These are phyloP conservation scores for Cutaneotrichosporon sp. DNA, from an alignment of 1,284 basidiomycete species.

Conservation along the genomic window DNA sequence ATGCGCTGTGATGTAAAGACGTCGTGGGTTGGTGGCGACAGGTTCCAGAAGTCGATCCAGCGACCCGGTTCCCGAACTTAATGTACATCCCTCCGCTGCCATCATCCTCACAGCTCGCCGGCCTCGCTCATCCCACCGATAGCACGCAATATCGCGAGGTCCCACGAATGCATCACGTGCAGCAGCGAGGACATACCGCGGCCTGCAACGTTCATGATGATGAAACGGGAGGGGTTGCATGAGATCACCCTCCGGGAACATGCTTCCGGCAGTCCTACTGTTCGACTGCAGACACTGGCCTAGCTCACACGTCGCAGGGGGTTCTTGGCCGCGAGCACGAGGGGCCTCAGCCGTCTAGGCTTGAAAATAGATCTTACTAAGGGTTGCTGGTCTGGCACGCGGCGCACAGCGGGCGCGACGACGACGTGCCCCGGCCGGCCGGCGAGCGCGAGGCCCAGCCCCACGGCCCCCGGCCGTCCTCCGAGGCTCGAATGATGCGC, in stretches of 20 bases:
- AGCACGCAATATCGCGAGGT: constrained; percentile 4
- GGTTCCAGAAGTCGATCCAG: too few species aligned
- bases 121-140: neutral
- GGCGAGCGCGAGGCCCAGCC: neutral
- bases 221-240: neutral
- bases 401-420: too few species aligned
- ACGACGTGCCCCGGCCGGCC: neutral
- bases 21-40: neutral
- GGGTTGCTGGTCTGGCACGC: too few species aligned
- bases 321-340: neutral
- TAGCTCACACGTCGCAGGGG: too few species aligned
- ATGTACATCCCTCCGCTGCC: too few species aligned
- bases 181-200: neutral
- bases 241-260: neutral
- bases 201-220: neutral
- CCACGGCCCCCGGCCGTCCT: neutral
- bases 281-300: neutral
- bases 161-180: neutral
- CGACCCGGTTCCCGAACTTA: neutral
- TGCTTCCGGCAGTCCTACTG: neutral
- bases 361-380: too few species aligned
- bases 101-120: too few species aligned
- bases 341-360: too few species aligned
- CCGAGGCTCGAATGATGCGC: neutral
- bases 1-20: neutral